Conservation (phyloP, 495 filamentous ascomycete genomes). For the Penicillium odoratum region DNA sequence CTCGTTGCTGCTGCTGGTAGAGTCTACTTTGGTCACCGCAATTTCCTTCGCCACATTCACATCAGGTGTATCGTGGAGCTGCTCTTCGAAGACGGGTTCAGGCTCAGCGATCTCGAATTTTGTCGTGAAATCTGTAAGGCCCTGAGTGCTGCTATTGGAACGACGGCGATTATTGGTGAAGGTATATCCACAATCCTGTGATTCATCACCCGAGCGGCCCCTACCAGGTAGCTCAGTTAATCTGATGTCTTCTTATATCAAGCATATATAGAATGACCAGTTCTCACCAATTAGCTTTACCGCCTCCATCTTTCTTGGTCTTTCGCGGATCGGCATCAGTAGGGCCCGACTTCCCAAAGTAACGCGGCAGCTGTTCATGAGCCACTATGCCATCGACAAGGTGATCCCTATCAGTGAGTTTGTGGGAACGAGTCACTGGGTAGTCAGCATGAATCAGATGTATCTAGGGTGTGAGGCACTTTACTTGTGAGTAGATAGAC, state of each 20-base stretch:
- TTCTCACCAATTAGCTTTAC: conserved; percentile 92
- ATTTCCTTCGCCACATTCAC: conserved; percentile 25
- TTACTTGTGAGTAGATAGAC: conserved; percentile 11
- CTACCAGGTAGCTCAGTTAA: conserved; percentile 40
- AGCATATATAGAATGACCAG: background rate
- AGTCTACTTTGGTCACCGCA: conserved; percentile 5
- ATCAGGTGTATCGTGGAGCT: conserved; percentile 58
- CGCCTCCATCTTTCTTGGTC: conserved; percentile 93
- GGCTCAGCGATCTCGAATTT: conserved; percentile 85
- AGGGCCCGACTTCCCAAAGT: conserved; percentile 86
- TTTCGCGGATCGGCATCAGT: conserved; percentile 82
- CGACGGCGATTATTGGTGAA: conserved; percentile 85
- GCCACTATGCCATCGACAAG: conserved; percentile 62
- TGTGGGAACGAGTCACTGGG: conserved; percentile 92
- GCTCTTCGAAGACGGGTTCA: conserved; percentile 89
- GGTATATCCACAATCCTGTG: conserved; percentile 76
- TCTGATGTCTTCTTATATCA: background rate
- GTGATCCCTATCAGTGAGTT: conserved; percentile 87
- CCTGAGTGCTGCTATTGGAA: conserved; percentile 80
- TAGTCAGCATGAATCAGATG: conserved; percentile 1
- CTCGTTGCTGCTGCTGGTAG: conserved; percentile 27
- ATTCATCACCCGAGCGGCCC: conserved; percentile 81
- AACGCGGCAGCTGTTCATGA: conserved; percentile 78
- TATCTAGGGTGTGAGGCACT: background rate
- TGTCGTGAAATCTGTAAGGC: conserved; percentile 70